Evolutionary conservation across 2,329 filamentous ascomycete genomes (phyloP).

Genomic region (Mollisiaceae sp.): DNA sequence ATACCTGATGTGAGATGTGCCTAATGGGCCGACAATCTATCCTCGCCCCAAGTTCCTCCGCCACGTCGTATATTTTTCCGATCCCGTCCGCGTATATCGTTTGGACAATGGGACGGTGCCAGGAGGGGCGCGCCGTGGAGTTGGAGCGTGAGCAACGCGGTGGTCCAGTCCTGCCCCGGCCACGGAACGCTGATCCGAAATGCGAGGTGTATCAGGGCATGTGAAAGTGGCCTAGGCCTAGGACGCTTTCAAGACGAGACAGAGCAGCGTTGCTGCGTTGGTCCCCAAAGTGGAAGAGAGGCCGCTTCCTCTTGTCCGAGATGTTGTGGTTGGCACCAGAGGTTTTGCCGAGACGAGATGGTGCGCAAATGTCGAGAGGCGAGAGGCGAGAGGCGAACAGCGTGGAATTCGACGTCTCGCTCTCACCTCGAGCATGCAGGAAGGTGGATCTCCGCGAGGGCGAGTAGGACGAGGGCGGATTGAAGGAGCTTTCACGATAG

Average conservation of each 20-base stretch:
- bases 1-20: slow-evolving; percentile 19
- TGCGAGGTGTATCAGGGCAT: slow-evolving; percentile 11
- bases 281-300: slow-evolving; percentile 18
- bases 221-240: neutral
- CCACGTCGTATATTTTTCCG: slow-evolving; percentile 15
- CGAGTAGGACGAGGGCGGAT: neutral
- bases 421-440: neutral
- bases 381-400: too few relatives aligned
- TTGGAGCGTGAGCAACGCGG: slow-evolving; percentile 4
- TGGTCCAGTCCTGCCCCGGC: slow-evolving; percentile 1
- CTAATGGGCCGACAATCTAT: slow-evolving; percentile 18
- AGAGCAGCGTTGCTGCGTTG: neutral
- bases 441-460: slow-evolving; percentile 3
- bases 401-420: slow-evolving; percentile 8
- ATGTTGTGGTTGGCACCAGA: slow-evolving; percentile 24
- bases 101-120: neutral
- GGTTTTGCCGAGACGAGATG: slow-evolving; percentile 16
- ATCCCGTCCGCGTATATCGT: neutral
- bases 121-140: slow-evolving; percentile 5
- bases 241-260: neutral
- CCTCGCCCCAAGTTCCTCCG: slow-evolving; percentile 22
- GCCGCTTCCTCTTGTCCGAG: slow-evolving; percentile 25
- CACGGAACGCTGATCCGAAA: slow-evolving; percentile 2
- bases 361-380: neutral
- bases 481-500: slow-evolving; percentile 15